These are phyloP conservation scores for Fusarium anguioides DNA, from an alignment of 2,329 filamentous ascomycete genomes.

Conservation along the genomic window DNA sequence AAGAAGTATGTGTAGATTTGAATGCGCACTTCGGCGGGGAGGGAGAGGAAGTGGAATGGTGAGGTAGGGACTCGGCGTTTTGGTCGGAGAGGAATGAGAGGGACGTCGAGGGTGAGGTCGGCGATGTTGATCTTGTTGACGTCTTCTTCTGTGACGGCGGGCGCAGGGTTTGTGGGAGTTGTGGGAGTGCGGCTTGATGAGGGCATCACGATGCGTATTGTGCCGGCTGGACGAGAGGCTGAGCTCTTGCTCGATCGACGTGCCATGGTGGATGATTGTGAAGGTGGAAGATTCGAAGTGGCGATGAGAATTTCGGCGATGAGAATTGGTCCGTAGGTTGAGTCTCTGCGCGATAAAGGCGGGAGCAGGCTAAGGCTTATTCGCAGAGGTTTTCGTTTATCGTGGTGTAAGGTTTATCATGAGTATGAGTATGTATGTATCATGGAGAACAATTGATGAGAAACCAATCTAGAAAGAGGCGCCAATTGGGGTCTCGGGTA, in stretches of 20 bases:
- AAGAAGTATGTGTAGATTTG: conserved; percentile 76
- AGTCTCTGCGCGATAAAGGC: neutral
- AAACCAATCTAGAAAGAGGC: conserved; percentile 61
- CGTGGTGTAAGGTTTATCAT: conserved; percentile 52
- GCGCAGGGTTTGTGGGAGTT: conserved; percentile 49
- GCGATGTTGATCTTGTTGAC: conserved; percentile 56
- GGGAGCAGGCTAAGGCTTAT: neutral
- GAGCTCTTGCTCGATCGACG: conserved; percentile 40
- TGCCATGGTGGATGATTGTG: conserved; percentile 32
- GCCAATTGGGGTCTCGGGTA: conserved; percentile 40
- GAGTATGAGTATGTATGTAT: conserved; percentile 69
- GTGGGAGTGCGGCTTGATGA: neutral
- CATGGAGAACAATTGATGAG: conserved; percentile 58
- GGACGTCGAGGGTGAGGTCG: conserved; percentile 57
- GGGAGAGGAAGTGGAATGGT: conserved; percentile 72
- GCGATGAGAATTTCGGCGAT: conserved; percentile 27
- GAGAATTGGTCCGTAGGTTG: neutral
- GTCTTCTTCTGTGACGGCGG: conserved; percentile 54
- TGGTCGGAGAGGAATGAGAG: conserved; percentile 47
- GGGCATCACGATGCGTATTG: conserved; percentile 39
- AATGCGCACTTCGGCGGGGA: conserved; percentile 76
- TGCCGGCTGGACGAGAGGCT: conserved; percentile 25
- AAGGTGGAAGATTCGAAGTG: neutral
- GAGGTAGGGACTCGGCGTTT: conserved; percentile 50
- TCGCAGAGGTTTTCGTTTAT: conserved; percentile 10